Evolutionary conservation across 106 monocot genomes (phyloP).

Genomic region (Vanilla planifolia): DNA sequence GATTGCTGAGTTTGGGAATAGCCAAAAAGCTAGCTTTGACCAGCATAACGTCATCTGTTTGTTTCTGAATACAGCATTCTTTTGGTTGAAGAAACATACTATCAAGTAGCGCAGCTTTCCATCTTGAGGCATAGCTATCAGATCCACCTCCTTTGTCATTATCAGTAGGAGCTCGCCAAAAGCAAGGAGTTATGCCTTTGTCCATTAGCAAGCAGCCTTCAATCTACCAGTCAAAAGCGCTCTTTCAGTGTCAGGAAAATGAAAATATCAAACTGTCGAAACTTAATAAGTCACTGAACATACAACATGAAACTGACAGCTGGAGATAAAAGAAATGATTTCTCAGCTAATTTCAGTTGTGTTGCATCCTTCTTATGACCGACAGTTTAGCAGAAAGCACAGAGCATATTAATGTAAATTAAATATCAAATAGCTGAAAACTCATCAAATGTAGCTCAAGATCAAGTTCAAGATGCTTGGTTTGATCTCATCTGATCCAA

Average conservation of each 20-base stretch:
- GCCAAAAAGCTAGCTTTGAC: constrained; percentile 36
- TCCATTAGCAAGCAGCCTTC: constrained; percentile 32
- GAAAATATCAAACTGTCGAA: no score
- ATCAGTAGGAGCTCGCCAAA: constrained; percentile 91
- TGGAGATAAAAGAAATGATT: background rate
- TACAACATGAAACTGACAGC: background rate
- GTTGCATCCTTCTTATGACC: no score
- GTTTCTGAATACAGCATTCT: constrained; percentile 42
- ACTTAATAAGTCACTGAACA: constrained; percentile 10
- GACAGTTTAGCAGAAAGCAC: constrained; percentile 4
- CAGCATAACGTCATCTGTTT: constrained; percentile 35
- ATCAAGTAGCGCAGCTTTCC: constrained; percentile 54
- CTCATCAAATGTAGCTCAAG: no score
- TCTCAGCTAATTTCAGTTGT: background rate
- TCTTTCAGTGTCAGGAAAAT: no score
- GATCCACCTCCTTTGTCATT: constrained; percentile 86
- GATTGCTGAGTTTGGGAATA: constrained; percentile 18
- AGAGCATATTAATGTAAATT: no score
- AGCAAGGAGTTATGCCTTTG: constrained; percentile 70
- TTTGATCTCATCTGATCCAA: no score
- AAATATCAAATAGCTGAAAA: no score
- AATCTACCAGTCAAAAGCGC: constrained; percentile 40
- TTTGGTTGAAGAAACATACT: constrained; percentile 33
- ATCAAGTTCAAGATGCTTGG: no score
- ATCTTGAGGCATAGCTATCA: constrained; percentile 52